phyloP scores from a whole-genome alignment of 768 basidiomycete genomes.

The Amanita phalloides region DNA sequence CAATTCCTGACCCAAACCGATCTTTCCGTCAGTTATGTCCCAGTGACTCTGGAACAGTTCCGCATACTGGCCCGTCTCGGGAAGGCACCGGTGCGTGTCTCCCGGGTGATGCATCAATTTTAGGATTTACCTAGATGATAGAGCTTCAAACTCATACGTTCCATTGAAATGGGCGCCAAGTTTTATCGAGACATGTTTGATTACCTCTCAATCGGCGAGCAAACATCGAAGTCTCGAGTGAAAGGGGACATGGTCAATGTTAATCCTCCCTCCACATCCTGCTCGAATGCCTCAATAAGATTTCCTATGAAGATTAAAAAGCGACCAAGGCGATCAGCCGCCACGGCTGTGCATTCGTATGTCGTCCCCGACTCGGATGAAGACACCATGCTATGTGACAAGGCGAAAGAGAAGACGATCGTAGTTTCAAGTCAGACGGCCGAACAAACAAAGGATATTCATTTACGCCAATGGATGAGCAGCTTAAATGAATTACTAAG shows the following conservation, averaged over 20 bases:
- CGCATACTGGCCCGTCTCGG: conserved; percentile 62
- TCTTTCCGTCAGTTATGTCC: conserved; percentile 28
- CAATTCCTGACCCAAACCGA: conserved; percentile 20
- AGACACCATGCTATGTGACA: conserved; percentile 30
- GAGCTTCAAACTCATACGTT: conserved; percentile 46
- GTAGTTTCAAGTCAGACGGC: not conserved
- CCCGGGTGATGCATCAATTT: not conserved
- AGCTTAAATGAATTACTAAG: conserved; percentile 49
- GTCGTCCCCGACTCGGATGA: conserved; percentile 64
- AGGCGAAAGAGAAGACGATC: not conserved
- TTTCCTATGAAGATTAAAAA: conserved; percentile 26
- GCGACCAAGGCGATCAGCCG: conserved; percentile 49
- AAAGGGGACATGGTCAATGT: conserved; percentile 15
- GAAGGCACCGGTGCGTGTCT: conserved; percentile 40
- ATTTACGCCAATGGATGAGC: conserved; percentile 58
- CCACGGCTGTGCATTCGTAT: conserved; percentile 46
- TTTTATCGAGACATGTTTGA: conserved; percentile 66
- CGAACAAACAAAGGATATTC: conserved; percentile 26
- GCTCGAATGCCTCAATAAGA: conserved; percentile 12
- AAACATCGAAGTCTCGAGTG: conserved; percentile 12
- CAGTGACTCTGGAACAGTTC: conserved; percentile 70
- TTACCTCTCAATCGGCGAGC: conserved; percentile 32
- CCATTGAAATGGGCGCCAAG: conserved; percentile 54
- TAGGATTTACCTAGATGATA: not conserved
- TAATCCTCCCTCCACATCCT: conserved; percentile 28